Evolutionary conservation across 2,329 filamentous ascomycete species (phyloP), one percentile per base, ranked within the genome.

Genomic region (Amesomyces nigricolor): DNA sequence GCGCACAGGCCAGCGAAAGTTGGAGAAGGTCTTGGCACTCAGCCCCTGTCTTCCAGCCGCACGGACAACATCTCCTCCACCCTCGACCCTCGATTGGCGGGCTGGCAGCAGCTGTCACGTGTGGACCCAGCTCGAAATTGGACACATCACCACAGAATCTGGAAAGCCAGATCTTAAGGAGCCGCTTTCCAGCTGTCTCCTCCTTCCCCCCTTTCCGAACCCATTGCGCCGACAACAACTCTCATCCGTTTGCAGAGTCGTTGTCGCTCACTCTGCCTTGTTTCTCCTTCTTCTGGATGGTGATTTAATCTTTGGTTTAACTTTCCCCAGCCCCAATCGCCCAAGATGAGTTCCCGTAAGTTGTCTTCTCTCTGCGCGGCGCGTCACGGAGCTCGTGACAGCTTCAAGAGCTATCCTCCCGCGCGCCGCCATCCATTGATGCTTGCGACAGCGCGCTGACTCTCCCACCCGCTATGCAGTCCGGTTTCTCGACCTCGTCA

Each of bases 401-500:
- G 22, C 40, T 43, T 45, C 49, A 30, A 49, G 39, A 39, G 19
- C n/a, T 2, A 32, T 55, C 50, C 17, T 54, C 9, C n/a, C 55
- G 37, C 43, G 53, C 51, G 56, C 47, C 47, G 54, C 19, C 54
- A n/a, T 54, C 46, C 46, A 19, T 44, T 42, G 29, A 14, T 49
- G 4, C 44, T 57, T 53, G 48, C 60, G 50, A 57, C 54, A 52
- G 57, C 58, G 56, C 46, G 59, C 61, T 61, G 54, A 65, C 43
- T 32, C 37, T 58, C n/a, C 43, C 46, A 35, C 22, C 30, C 42
- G 48, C 51, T 29, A 59, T 62, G 57, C 69, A 97, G 92, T 99
- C 78, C 91, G 94, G 75, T 99, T 99, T 74, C 92, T 99, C 80
- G 94, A 99, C 78, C 84, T 97, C 74, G 94, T 99, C 80, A 99